These are phyloP conservation scores for Boletus tomentosulus DNA, from an alignment of 768 basidiomycete species.

Conservation along the genomic window DNA sequence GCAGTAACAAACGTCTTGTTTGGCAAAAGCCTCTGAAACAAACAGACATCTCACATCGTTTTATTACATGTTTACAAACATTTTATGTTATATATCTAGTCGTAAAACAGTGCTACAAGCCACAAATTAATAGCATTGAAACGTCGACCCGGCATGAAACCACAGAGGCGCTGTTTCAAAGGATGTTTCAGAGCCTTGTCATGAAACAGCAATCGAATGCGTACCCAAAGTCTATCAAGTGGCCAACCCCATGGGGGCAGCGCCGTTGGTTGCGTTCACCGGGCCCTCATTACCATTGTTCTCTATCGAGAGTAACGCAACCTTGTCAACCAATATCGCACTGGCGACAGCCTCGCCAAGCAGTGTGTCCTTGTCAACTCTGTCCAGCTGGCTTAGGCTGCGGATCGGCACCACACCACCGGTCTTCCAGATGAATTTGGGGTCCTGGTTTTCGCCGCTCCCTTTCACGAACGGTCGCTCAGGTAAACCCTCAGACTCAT, in stretches of 20 bases:
- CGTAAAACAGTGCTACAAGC: constrained; percentile 26
- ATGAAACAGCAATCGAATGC: not conserved
- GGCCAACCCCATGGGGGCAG: constrained; percentile 18
- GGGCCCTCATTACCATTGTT: constrained; percentile 14
- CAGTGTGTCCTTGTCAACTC: constrained; percentile 29
- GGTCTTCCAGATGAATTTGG: constrained; percentile 29
- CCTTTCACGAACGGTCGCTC: constrained; percentile 50
- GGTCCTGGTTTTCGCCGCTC: constrained; percentile 35
- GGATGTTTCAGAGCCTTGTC: not conserved
- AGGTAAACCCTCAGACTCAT: constrained; percentile 44
- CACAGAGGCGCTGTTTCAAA: constrained; percentile 1
- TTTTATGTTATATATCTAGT: constrained; percentile 34
- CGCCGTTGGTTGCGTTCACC: constrained; percentile 13
- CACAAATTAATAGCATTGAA: constrained; percentile 24
- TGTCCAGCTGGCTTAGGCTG: constrained; percentile 19
- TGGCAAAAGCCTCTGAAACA: constrained; percentile 32
- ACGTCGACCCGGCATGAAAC: constrained; percentile 28
- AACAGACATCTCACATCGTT: constrained; percentile 14
- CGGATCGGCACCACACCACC: constrained; percentile 9
- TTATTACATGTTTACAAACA: constrained; percentile 37
- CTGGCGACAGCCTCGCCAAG: constrained; percentile 33
- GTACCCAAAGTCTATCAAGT: constrained; percentile 26
- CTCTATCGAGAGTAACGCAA: constrained; percentile 36
- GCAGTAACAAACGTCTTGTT: constrained; percentile 39
- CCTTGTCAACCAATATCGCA: constrained; percentile 36